Conservation (phyloP, 768 basidiomycete genomes). For the Neoboletus subvelutipes region DNA sequence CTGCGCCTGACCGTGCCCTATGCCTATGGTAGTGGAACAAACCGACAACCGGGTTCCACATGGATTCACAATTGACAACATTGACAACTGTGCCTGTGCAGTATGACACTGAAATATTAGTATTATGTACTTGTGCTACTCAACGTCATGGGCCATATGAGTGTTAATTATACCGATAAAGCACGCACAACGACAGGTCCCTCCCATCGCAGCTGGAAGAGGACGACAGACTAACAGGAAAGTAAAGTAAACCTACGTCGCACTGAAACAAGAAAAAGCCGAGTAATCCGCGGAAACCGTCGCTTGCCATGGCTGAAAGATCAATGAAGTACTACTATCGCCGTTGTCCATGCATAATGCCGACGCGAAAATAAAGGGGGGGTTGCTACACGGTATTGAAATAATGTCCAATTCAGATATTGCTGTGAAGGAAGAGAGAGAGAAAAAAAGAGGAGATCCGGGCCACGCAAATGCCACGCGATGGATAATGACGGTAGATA, state of each 20-base stretch:
- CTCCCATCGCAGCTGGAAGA: too few species aligned
- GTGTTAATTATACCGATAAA: neutral
- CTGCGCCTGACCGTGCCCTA: neutral
- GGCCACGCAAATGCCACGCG: neutral
- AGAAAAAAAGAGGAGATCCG: neutral
- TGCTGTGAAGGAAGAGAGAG: neutral
- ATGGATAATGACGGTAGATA: neutral
- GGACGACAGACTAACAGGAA: neutral
- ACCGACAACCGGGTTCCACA: too few species aligned
- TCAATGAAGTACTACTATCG: neutral
- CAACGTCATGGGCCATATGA: neutral
- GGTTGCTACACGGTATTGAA: neutral
- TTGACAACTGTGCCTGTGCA: neutral
- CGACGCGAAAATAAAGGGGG: neutral
- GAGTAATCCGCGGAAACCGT: neutral
- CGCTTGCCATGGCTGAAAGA: neutral
- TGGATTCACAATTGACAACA: neutral
- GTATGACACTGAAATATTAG: neutral
- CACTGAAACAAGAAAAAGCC: neutral
- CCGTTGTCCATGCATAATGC: neutral
- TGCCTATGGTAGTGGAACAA: neutral
- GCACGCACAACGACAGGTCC: too few species aligned
- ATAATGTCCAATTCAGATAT: neutral
- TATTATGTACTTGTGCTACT: neutral
- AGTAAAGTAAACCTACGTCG: neutral